phyloP scores from a whole-genome alignment of 768 basidiomycete species.

The Leccinum imitatum region DNA sequence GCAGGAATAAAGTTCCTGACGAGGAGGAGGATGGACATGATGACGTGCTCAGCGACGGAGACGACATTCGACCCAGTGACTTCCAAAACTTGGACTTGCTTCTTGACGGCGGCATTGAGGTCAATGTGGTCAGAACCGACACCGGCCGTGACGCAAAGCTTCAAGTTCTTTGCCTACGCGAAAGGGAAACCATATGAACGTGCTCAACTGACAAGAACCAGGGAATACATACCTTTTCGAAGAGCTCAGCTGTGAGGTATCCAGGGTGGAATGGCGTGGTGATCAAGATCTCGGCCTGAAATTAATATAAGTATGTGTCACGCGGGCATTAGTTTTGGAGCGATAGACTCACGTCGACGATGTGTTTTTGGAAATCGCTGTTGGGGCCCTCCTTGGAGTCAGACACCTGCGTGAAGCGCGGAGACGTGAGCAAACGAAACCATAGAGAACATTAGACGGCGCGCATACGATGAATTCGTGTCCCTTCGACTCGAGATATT shows the following conservation, averaged over 20 bases:
- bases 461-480: constrained; percentile 68
- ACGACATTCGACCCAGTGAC: constrained; percentile 90
- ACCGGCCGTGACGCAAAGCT: constrained; percentile 87
- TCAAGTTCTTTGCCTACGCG: constrained; percentile 81
- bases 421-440: constrained; percentile 1
- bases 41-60: constrained; percentile 88
- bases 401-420: constrained; percentile 49
- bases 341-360: constrained; percentile 60
- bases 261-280: constrained; percentile 88
- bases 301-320: constrained; percentile 8
- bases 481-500: constrained; percentile 68
- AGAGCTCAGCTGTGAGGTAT: constrained; percentile 72
- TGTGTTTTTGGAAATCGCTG: constrained; percentile 80
- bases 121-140: constrained; percentile 92
- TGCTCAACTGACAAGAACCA: constrained; percentile 3
- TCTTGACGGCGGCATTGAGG: constrained; percentile 82
- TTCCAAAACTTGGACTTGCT: constrained; percentile 78
- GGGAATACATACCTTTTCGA: constrained; percentile 53
- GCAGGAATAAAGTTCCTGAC: constrained; percentile 89
- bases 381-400: constrained; percentile 82
- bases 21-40: constrained; percentile 88
- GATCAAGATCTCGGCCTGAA: constrained; percentile 74
- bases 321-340: constrained; percentile 4
- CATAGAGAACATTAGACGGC: not conserved
- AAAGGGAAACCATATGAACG: constrained; percentile 1